Evolutionary conservation across 495 filamentous ascomycete genomes (phyloP), one percentile per base, ranked within the genome.

Genomic region (Neurospora sp.): DNA sequence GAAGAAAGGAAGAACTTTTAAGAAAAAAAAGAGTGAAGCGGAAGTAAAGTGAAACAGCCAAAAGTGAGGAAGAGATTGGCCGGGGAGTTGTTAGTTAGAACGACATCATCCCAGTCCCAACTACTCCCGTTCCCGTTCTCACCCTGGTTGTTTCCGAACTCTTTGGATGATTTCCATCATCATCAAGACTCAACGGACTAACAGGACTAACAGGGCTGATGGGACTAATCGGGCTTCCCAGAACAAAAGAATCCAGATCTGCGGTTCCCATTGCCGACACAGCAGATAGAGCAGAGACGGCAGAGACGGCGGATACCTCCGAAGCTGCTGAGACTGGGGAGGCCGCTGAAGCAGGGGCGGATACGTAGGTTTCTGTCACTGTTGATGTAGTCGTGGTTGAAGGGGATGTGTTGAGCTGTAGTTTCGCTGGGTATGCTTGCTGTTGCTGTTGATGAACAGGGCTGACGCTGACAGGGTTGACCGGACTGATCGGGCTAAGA

Each of bases 141-240:
- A 31, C 4, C 31, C 31, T 31, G 31, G 1, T 31, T 31, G 31
- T 2, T 46, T 7, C 35, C 27, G 12, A 66, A 20, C 6, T 27
- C 14, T 31, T 72, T 39, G 71, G 4, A 70, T 31, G 31, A 31
- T 31, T 31, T 31, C 31, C 12, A 8, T 16, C 39, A 35, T 54
- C 46, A 27, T 62, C 23, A 31, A 23, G 66, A 62, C 69, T 60
- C 72, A 74, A 12, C 62, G 71, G 76, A 70, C 74, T 75, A 10
- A 77, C 72, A 9, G 74, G 74, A n/a, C 72, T 74, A 16, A 70
- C 70, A 46, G 73, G 69, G 14, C 69, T 71, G 31, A 74, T 27
- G 0, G 73, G 73, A 31, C 73, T 74, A 49, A 49, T 35, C 23
- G 73, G 73, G 39, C 39, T 74, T 66, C 54, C 27, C 69, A 69